Conservation (phyloP, 2,329 filamentous ascomycete genomes). For the Cladosporium phlei region DNA sequence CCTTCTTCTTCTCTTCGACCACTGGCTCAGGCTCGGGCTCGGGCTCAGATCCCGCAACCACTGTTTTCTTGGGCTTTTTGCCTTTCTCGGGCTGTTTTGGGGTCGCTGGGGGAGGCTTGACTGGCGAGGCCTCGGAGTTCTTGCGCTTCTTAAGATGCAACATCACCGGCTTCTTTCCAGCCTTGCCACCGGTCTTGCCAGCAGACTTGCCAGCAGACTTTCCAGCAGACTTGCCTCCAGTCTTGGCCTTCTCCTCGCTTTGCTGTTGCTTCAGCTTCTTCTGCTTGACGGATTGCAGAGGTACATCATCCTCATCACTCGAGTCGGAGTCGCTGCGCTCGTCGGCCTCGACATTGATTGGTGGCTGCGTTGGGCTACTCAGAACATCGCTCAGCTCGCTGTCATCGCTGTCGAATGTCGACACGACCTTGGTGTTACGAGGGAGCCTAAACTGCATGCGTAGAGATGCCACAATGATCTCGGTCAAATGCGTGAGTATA, state of each 20-base stretch:
- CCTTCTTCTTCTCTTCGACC: slow-evolving; percentile 5
- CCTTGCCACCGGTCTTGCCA: too few species aligned
- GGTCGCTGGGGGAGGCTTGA: slow-evolving; percentile 2
- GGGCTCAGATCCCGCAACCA: slow-evolving; percentile 5
- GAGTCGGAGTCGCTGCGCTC: slow-evolving; percentile 40
- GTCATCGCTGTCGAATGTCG: slow-evolving; percentile 14
- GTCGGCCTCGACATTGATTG: slow-evolving; percentile 47
- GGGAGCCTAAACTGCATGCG: slow-evolving; percentile 66
- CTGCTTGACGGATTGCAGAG: slow-evolving; percentile 18
- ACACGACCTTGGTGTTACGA: slow-evolving; percentile 49
- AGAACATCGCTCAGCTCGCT: slow-evolving; percentile 7
- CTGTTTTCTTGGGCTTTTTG: slow-evolving; percentile 16
- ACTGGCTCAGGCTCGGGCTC: slow-evolving; percentile 8
- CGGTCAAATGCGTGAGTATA: slow-evolving; percentile 58
- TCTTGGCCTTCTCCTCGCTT: slow-evolving; percentile 19
- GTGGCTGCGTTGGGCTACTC: slow-evolving; percentile 32
- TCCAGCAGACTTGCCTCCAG: slow-evolving; percentile 15
- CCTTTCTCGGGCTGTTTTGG: slow-evolving; percentile 13
- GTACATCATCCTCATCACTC: slow-evolving; percentile 45
- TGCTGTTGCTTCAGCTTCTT: slow-evolving; percentile 30
- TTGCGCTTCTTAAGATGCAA: slow-evolving; percentile 14
- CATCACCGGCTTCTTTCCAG: slow-evolving; percentile 15
- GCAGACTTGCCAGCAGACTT: too few species aligned
- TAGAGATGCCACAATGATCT: slow-evolving; percentile 68
- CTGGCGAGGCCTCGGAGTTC: slow-evolving; percentile 2